Evolutionary conservation across 73 alveolate species (phyloP), one percentile per base, ranked within the genome.

Genomic region (Loxodes magnus): DNA sequence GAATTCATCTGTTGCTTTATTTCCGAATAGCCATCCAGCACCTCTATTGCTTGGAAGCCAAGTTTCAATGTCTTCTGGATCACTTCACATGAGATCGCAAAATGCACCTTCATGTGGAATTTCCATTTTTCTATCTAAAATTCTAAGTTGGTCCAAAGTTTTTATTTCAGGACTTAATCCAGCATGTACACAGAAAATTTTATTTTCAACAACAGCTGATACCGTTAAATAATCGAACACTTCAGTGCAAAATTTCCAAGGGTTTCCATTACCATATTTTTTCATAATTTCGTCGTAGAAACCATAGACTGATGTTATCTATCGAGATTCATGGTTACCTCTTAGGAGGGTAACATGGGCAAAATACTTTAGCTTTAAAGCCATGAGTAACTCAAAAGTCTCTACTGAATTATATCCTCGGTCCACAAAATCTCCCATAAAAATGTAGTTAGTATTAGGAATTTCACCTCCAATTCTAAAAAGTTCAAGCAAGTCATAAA

Each of bases 351-450:
- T 71, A 51, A 84, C 54, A 31, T 73, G 38, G 38, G 66, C 74
- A 0, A 84, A 81, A 41, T 60, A 83, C 16, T 71, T 31, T n/a
- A 83, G 96, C 72, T 88, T 83, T 27, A 72, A 38, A 38, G 97
- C 94, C 37, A 83, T 37, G 35, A 87, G 82, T 33, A 87, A 71
- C 12, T 74, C 77, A 51, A 86, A 76, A n/a, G 92, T 82, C 44
- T 86, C 97, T 25, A 86, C 94, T 4, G 90, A 71, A 57, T 82
- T 60, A 43, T 71, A 76, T 19, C 97, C 97, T 28, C 97, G 27
- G 59, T 86, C 97, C 4, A 86, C 97, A 53, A 63, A 86, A 56
- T 86, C 97, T 4, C 97, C 97, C 93, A 86, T 68, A 51, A 86
- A 86, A 7, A 86, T 41, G 53, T 86, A 79, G 54, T 50, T 77